A percentile compares a stretch with the other conserved stretches of the same genome.
Evolutionary conservation across 1,284 basidiomycete genomes (phyloP).

Genomic region (Chiua sp.): DNA sequence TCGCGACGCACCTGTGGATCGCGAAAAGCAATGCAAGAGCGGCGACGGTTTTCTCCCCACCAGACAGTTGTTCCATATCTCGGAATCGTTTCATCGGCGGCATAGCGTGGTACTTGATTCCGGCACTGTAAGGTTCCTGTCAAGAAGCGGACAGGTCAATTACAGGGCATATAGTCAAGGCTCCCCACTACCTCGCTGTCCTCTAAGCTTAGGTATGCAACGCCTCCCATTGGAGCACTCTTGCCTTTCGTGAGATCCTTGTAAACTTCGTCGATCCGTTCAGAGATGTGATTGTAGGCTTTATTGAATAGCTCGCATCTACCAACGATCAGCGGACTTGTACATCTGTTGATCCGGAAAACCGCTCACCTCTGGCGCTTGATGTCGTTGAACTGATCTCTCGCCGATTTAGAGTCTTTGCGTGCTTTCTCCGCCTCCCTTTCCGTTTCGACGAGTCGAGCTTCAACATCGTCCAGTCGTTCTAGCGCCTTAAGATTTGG

Average conservation of each 20-base stretch:
- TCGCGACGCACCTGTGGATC: slow-evolving; percentile 83
- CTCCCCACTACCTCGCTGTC: slow-evolving; percentile 81
- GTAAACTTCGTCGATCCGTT: slow-evolving; percentile 94
- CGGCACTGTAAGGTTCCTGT: slow-evolving; percentile 94
- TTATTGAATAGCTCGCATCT: slow-evolving; percentile 92
- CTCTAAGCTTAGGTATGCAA: slow-evolving; percentile 95
- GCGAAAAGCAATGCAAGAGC: slow-evolving; percentile 97
- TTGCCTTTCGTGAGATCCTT: slow-evolving; percentile 98
- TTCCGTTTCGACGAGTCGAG: slow-evolving; percentile 74
- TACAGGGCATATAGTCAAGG: background rate
- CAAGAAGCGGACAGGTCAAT: slow-evolving; percentile 7
- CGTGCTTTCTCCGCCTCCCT: slow-evolving; percentile 79
- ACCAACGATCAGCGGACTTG: background rate
- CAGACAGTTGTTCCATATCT: slow-evolving; percentile 98
- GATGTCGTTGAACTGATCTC: slow-evolving; percentile 90
- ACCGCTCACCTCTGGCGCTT: slow-evolving; percentile 77
- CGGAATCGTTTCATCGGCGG: slow-evolving; percentile 99
- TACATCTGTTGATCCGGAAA: background rate
- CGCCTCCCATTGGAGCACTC: slow-evolving; percentile 92
- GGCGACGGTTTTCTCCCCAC: slow-evolving; percentile 98
- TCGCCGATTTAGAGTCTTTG: slow-evolving; percentile 86
- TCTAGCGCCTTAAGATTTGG: slow-evolving; percentile 98
- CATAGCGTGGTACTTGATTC: slow-evolving; percentile 99
- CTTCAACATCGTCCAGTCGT: slow-evolving; percentile 92
- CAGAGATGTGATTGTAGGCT: slow-evolving; percentile 96